These are phyloP conservation scores for Roridomyces roridus DNA, from an alignment of 768 basidiomycete genomes.

Conservation along the genomic window DNA sequence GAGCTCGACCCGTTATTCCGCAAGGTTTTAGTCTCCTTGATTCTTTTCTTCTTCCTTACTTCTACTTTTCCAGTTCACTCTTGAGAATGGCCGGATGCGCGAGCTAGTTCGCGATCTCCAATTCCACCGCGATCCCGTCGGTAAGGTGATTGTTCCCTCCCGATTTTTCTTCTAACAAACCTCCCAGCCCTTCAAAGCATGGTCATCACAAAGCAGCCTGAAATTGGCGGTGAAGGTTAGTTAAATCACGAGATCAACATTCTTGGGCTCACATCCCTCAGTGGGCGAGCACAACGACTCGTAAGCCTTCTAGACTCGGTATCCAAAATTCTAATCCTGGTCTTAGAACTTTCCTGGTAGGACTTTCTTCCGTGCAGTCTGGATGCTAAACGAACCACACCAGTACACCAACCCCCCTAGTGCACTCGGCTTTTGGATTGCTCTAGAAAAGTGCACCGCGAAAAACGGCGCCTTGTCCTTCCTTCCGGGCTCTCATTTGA, in stretches of 20 bases:
- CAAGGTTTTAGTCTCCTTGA: conserved; percentile 25
- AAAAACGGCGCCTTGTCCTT: conserved; percentile 88
- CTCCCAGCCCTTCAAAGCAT: conserved; percentile 84
- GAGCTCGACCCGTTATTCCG: conserved; percentile 85
- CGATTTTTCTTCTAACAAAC: neutral
- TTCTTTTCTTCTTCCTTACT: neutral
- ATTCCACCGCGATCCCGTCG: conserved; percentile 86
- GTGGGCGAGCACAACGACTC: conserved; percentile 96
- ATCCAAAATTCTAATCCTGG: conserved; percentile 1
- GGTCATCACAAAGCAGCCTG: conserved; percentile 94
- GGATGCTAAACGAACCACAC: conserved; percentile 3
- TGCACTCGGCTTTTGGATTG: conserved; percentile 97
- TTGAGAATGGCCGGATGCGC: conserved; percentile 78
- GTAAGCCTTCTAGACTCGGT: conserved; percentile 49
- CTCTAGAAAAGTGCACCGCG: conserved; percentile 86
- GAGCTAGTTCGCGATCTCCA: conserved; percentile 76
- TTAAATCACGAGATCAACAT: neutral
- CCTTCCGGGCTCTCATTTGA: conserved; percentile 88
- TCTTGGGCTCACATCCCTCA: conserved; percentile 31
- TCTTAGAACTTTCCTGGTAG: conserved; percentile 74
- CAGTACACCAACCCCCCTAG: conserved; percentile 92
- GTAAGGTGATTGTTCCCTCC: conserved; percentile 42
- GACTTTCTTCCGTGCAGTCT: neutral
- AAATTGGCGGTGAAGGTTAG: conserved; percentile 87
- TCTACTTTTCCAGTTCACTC: conserved; percentile 52